Evolutionary conservation across 441 rosid genomes (phyloP).

Genomic region (Aquilaria agallochum): DNA sequence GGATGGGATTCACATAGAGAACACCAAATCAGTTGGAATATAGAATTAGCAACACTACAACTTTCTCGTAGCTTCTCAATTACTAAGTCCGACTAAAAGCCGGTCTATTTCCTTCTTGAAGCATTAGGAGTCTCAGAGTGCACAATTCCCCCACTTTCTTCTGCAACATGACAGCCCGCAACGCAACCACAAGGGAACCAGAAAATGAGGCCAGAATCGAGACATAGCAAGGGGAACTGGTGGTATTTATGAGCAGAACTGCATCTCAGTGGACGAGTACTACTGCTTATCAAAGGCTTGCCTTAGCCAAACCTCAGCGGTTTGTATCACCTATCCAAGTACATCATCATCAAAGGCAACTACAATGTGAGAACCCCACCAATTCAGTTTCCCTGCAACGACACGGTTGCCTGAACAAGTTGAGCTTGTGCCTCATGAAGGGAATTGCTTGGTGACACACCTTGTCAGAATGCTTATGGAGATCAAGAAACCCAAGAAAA

Average conservation of each 20-base stretch:
- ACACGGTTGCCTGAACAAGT: slow-evolving; percentile 92
- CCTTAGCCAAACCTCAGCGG: slow-evolving; percentile 80
- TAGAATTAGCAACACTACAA: slow-evolving; percentile 33
- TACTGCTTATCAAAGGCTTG: slow-evolving; percentile 70
- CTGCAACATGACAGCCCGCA: slow-evolving; percentile 75
- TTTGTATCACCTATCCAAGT: slow-evolving; percentile 59
- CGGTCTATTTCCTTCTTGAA: slow-evolving; percentile 18
- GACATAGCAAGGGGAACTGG: slow-evolving; percentile 99
- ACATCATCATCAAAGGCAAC: slow-evolving; percentile 78
- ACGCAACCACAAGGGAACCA: slow-evolving; percentile 62
- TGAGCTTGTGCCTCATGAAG: slow-evolving; percentile 88
- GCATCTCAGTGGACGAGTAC: slow-evolving; percentile 87
- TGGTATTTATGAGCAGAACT: slow-evolving; percentile 71
- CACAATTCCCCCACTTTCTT: slow-evolving; percentile 93
- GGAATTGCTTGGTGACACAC: slow-evolving; percentile 78
- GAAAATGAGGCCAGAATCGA: slow-evolving; percentile 87
- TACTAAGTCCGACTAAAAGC: not conserved
- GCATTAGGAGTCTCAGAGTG: slow-evolving; percentile 92
- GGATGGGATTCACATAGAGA: slow-evolving; percentile 82
- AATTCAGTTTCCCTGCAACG: slow-evolving; percentile 92
- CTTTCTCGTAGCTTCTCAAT: not conserved
- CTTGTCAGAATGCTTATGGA: slow-evolving; percentile 95
- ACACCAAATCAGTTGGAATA: slow-evolving; percentile 73
- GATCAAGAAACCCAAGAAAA: slow-evolving; percentile 64
- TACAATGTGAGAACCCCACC: slow-evolving; percentile 80